Percentiles rank a stretch among this genome's conserved stretches.
Evolutionary conservation across 176 grass and related monocot species (phyloP).

Genomic region (Ensete ventricosum): DNA sequence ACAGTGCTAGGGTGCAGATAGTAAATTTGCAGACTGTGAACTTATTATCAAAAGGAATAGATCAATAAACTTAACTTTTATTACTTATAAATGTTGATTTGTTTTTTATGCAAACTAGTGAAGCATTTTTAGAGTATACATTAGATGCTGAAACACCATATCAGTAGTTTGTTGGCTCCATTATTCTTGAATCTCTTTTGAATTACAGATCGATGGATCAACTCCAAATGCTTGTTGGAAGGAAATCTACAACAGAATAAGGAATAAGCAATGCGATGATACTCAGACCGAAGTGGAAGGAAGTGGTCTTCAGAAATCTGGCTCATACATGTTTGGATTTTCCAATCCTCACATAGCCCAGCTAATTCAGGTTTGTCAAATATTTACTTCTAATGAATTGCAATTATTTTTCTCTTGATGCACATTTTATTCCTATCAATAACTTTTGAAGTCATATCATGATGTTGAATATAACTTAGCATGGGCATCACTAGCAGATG

Average conservation of each 20-base stretch:
- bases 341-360: constrained; percentile 82
- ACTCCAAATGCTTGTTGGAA: constrained; percentile 92
- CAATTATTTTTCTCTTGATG: neutral
- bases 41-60: neutral
- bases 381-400: neutral
- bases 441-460: neutral
- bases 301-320: constrained; percentile 66
- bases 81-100: neutral
- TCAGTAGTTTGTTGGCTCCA: neutral
- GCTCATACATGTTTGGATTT: constrained; percentile 97
- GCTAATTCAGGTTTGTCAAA: constrained; percentile 76
- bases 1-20: neutral
- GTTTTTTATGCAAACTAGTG: constrained; percentile 22
- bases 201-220: constrained; percentile 69
- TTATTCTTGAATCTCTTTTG: constrained; percentile 7
- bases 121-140: constrained; percentile 15
- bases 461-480: neutral
- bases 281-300: constrained; percentile 37
- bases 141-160: neutral
- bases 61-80: neutral
- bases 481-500: neutral
- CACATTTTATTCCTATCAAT: neutral
- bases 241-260: constrained; percentile 78
- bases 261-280: constrained; percentile 46
- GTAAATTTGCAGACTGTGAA: neutral